Percentiles rank a stretch among this genome's conserved stretches.
phyloP scores from a whole-genome alignment of 2,329 filamentous ascomycete species.

The Aspergillus hiratsukae region DNA sequence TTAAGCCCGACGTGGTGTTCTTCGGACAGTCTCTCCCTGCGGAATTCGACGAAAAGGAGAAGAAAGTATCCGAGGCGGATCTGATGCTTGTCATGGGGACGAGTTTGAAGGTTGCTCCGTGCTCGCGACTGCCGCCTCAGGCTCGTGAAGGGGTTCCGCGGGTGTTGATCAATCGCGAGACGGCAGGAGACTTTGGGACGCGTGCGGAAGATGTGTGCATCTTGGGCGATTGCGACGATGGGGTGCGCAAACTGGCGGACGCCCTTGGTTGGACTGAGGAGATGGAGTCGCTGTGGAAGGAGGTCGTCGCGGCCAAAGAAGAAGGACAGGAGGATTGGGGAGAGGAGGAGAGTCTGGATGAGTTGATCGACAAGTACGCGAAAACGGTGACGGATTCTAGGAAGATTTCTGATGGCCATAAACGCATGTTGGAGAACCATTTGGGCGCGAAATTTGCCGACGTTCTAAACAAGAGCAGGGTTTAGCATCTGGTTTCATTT shows the following conservation, averaged over 20 bases:
- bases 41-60: slow-evolving; percentile 53
- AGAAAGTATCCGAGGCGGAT: slow-evolving; percentile 56
- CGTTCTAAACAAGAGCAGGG: neutral
- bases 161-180: slow-evolving; percentile 74
- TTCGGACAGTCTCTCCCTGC: slow-evolving; percentile 67
- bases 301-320: slow-evolving; percentile 55
- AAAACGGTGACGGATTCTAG: slow-evolving; percentile 46
- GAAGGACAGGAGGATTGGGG: slow-evolving; percentile 34
- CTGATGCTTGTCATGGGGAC: slow-evolving; percentile 74
- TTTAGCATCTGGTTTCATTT: slow-evolving; percentile 8
- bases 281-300: slow-evolving; percentile 65
- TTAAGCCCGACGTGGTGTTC: slow-evolving; percentile 85
- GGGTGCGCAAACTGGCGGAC: slow-evolving; percentile 66
- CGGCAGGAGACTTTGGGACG: slow-evolving; percentile 68
- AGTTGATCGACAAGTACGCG: slow-evolving; percentile 49
- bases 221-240: slow-evolving; percentile 70
- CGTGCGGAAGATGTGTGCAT: slow-evolving; percentile 70
- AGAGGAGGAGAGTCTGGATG: slow-evolving; percentile 45
- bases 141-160: slow-evolving; percentile 58
- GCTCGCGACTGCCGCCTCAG: slow-evolving; percentile 66
- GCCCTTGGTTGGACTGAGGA: slow-evolving; percentile 76
- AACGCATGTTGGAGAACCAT: slow-evolving; percentile 29
- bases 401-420: slow-evolving; percentile 37
- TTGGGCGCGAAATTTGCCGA: slow-evolving; percentile 19
- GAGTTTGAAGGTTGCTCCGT: slow-evolving; percentile 74